phyloP scores from a whole-genome alignment of 129 eudicot genomes.

The Flaveria ramosissima region DNA sequence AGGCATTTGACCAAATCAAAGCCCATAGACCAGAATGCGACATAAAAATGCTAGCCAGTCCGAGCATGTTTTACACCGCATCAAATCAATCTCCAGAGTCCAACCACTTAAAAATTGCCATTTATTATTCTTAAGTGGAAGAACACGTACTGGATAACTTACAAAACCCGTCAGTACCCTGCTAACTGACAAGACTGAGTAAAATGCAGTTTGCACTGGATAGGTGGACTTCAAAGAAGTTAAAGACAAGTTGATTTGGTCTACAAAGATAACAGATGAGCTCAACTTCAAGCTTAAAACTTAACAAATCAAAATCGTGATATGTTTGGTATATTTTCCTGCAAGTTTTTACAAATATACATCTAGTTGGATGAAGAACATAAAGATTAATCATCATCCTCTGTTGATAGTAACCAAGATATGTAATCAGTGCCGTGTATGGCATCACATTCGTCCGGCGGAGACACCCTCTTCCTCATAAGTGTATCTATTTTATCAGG shows the following conservation, averaged over 20 bases:
- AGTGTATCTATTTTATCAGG: conserved; percentile 56
- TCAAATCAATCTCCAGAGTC: no score
- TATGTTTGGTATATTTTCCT: not conserved
- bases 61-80: no score
- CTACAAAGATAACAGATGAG: not conserved
- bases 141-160: no score
- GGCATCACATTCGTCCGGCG: conserved; percentile 40
- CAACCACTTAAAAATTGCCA: no score
- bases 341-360: not conserved
- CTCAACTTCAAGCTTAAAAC: not conserved
- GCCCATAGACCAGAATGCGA: no score
- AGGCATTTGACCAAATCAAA: no score
- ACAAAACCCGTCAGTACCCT: no score
- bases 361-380: not conserved
- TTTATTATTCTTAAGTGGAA: no score
- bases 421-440: conserved; percentile 40
- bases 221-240: no score
- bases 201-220: no score
- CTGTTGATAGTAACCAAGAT: conserved; percentile 49
- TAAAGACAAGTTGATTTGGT: not conserved
- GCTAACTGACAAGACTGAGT: no score
- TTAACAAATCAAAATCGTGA: not conserved
- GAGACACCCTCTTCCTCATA: conserved; percentile 53
- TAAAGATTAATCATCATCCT: conserved; percentile 27
- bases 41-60: no score